These are phyloP conservation scores for Aspergillus indologenus DNA, from an alignment of 495 filamentous ascomycete genomes.

Conservation along the genomic window DNA sequence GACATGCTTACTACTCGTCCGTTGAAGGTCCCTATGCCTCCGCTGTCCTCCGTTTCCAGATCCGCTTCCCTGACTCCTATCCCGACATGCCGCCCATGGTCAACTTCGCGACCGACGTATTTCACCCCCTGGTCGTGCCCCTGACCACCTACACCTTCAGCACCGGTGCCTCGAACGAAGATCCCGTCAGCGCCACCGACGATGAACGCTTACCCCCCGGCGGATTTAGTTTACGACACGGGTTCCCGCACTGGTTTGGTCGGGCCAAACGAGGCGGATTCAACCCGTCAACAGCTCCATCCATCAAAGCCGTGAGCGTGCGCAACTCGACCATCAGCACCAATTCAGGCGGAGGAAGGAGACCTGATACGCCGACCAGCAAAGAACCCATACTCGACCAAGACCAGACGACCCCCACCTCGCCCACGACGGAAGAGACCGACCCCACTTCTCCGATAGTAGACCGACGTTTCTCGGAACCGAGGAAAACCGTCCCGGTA, in stretches of 20 bases:
- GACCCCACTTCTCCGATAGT: constrained; percentile 18
- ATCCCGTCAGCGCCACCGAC: constrained; percentile 75
- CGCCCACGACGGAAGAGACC: constrained; percentile 7
- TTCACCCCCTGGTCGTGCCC: constrained; percentile 89
- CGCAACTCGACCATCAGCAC: constrained; percentile 12
- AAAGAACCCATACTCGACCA: constrained; percentile 2
- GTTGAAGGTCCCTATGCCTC: constrained; percentile 76
- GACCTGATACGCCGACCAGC: neutral
- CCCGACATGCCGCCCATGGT: constrained; percentile 77
- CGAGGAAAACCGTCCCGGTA: constrained; percentile 32
- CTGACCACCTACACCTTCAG: constrained; percentile 88
- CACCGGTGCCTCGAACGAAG: constrained; percentile 62
- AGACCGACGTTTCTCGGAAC: constrained; percentile 18
- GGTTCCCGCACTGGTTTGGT: constrained; percentile 86
- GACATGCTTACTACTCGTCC: neutral
- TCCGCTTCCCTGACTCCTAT: constrained; percentile 80
- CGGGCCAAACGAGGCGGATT: constrained; percentile 33
- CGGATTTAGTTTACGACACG: constrained; percentile 81
- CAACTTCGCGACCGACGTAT: constrained; percentile 85
- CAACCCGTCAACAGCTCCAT: constrained; percentile 29
- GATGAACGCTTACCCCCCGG: constrained; percentile 80
- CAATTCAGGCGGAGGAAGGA: neutral
- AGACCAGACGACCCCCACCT: neutral
- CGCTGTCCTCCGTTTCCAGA: constrained; percentile 83
- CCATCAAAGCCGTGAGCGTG: constrained; percentile 39